Evolutionary conservation across 2,329 filamentous ascomycete genomes (phyloP).

Genomic region (Alternaria brassicae): DNA sequence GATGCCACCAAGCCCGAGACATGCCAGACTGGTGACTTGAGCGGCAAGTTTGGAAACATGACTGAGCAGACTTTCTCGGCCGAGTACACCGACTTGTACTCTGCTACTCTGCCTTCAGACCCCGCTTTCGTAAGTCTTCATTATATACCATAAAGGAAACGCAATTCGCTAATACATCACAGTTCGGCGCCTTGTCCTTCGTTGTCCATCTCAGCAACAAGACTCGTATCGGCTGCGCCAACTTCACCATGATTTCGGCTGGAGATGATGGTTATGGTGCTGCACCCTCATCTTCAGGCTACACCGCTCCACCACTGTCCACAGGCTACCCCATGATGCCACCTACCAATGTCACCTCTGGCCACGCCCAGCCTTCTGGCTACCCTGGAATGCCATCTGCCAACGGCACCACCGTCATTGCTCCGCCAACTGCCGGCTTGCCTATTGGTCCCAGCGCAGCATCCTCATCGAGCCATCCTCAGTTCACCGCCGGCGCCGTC

Average conservation of each 20-base stretch:
- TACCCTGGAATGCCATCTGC: constrained; percentile 20
- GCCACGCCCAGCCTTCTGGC: constrained; percentile 19
- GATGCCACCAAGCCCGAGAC: constrained; percentile 46
- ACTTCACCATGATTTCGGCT: constrained; percentile 64
- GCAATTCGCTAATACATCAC: background rate
- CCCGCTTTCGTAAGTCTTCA: constrained; percentile 50
- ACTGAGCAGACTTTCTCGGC: constrained; percentile 38
- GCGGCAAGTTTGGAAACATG: constrained; percentile 55
- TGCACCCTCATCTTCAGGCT: background rate
- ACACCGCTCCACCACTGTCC: background rate
- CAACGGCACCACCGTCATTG: constrained; percentile 15
- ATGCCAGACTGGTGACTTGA: constrained; percentile 56
- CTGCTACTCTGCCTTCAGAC: constrained; percentile 49
- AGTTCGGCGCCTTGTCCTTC: constrained; percentile 61
- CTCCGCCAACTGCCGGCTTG: constrained; percentile 26
- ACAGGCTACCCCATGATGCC: background rate
- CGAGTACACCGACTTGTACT: constrained; percentile 40
- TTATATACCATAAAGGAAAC: background rate
- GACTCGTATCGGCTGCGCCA: constrained; percentile 64
- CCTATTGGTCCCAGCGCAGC: constrained; percentile 24
- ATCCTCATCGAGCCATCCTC: constrained; percentile 17
- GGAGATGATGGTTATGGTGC: constrained; percentile 52
- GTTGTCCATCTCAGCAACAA: constrained; percentile 63
- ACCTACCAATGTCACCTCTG: constrained; percentile 14
- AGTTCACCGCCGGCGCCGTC: constrained; percentile 29